Evolutionary conservation across 805 yeast genomes (phyloP), one percentile per base, ranked within the genome.

Genomic region (Kodamaea kakaduensis): DNA sequence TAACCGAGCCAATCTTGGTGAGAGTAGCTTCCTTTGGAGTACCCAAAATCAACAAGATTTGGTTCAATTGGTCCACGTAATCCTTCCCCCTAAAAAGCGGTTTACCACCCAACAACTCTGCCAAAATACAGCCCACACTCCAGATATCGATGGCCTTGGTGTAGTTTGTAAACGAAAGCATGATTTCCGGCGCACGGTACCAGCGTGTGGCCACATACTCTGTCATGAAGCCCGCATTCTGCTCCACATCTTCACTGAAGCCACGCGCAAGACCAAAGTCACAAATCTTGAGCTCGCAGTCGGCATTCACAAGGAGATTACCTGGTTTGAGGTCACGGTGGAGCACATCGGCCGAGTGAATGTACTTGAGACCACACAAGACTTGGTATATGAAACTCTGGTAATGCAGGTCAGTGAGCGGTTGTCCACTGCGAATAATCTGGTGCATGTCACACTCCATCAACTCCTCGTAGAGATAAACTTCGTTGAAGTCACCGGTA

Each of bases 381-480:
- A 85, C 84, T 64, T 90, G 97, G 57, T 93, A 93, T 12, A 86
- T 74, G 52, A 93, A 93, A 43, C 86, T 80, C 63, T 93, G 98
- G 59, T 85, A 89, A 59, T 93, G 98, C 20, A 89, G 86, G 56
- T 93, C 97, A 1, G 96, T 86, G 46, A 93, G 69, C 0, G 95
- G 84, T 59, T 93, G 97, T 14, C 89, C 90, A 8, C 96, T 84
- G 47, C 95, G 75, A 44, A 93, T 90, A 51, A 93, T 93, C 59
- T 90, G 97, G 61, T 90, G 96, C 87, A 93, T 82, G 59, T 93
- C 98, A 61, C 97, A 90, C 59, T 90, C 97, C 97, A 93, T 93
- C 50, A 90, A 69, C 61, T 90, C 98, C 59, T 93, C 98, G 53
- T 93, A 93, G 6, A 93, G 69, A 48, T 93, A 93, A 9, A 93